Conservation (phyloP, 75 land plant species). For the Picea glauca region DNA sequence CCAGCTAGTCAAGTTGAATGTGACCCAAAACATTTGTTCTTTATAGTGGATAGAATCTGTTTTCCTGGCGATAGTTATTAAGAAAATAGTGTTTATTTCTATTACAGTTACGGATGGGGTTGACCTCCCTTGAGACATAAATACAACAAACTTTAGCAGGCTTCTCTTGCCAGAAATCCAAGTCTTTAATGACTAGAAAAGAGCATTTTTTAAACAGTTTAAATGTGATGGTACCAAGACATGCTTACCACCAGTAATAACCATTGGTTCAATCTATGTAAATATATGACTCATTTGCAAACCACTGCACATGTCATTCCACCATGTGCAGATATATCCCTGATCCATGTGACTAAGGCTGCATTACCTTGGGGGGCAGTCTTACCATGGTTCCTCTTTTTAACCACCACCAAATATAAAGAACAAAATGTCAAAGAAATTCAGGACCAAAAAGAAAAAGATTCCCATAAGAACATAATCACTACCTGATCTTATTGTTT, state of each 20-base stretch:
- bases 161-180: not conserved
- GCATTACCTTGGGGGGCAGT: not conserved
- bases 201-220: not conserved
- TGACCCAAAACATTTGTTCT: not conserved
- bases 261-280: not conserved
- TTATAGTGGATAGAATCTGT: not conserved
- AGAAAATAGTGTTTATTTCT: not conserved
- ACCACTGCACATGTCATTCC: not conserved
- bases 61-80: not conserved
- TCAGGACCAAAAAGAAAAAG: not conserved
- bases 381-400: not conserved
- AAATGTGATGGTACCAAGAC: not conserved
- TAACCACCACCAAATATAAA: not conserved
- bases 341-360: not conserved
- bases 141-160: not conserved
- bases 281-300: not conserved
- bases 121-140: not conserved
- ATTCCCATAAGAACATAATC: not conserved
- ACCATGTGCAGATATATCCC: not conserved
- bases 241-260: not conserved
- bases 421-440: not conserved
- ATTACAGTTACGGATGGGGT: not conserved
- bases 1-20: not conserved
- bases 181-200: not conserved
- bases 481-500: constrained; percentile 68